Conservation (phyloP, 352 stramenopile species). For the Phytophthora europaea region DNA sequence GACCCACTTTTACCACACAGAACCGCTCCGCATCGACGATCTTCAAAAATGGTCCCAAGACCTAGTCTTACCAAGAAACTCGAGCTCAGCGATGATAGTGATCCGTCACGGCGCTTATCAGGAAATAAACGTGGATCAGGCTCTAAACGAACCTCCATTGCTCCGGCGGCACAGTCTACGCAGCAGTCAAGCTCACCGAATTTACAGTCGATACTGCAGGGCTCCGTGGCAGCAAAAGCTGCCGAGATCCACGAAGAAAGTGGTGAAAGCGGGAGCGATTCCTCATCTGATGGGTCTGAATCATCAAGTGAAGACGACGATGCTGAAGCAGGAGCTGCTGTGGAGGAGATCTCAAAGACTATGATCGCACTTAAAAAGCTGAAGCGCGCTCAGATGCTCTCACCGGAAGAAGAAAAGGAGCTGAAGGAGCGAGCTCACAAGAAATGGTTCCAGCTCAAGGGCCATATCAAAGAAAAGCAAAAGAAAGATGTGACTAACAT, state of each 20-base stretch:
- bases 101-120: constrained; percentile 8
- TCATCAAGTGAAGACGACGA: constrained; percentile 27
- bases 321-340: constrained; percentile 24
- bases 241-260: constrained; percentile 12
- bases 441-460: constrained; percentile 80
- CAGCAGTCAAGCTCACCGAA: not conserved
- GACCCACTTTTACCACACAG: constrained; percentile 29
- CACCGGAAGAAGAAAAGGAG: constrained; percentile 64
- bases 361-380: constrained; percentile 77
- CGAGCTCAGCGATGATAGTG: not conserved
- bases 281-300: constrained; percentile 10
- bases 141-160: constrained; percentile 20
- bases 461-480: constrained; percentile 81
- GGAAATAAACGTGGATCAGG: constrained; percentile 18
- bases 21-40: constrained; percentile 15
- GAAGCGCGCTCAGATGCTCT: constrained; percentile 69
- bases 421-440: constrained; percentile 69
- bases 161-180: not conserved
- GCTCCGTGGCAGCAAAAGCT: not conserved
- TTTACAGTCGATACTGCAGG: not conserved
- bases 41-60: constrained; percentile 25
- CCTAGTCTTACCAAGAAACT: constrained; percentile 29
- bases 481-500: constrained; percentile 84
- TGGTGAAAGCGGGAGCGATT: constrained; percentile 22
- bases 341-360: constrained; percentile 59